Evolutionary conservation across 768 basidiomycete genomes (phyloP).

Genomic region (Dictyophora rubrovolvata): DNA sequence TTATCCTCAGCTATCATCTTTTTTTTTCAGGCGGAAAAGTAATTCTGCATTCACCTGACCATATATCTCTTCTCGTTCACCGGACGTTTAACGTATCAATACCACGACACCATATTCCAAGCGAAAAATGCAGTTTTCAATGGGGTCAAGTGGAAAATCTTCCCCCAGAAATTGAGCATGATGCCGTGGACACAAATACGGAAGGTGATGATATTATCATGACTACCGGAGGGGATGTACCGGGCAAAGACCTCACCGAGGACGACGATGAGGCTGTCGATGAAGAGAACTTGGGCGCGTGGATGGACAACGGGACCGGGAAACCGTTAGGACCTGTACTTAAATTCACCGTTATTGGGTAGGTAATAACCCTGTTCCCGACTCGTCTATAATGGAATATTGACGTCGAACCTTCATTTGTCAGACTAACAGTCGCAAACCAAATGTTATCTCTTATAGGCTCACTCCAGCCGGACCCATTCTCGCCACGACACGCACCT

Average conservation of each 20-base stretch:
- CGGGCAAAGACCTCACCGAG: slow-evolving; percentile 7
- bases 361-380: slow-evolving; percentile 17
- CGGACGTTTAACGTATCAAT: slow-evolving; percentile 94
- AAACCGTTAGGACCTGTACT: slow-evolving; percentile 62
- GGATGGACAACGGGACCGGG: slow-evolving; percentile 68
- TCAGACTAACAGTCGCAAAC: slow-evolving; percentile 78
- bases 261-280: slow-evolving; percentile 16
- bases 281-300: slow-evolving; percentile 42
- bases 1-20: neutral
- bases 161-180: slow-evolving; percentile 28
- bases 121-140: slow-evolving; percentile 74
- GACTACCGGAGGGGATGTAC: slow-evolving; percentile 1
- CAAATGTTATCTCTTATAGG: slow-evolving; percentile 88
- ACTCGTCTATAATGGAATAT: too few relatives aligned
- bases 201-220: slow-evolving; percentile 15
- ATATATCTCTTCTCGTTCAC: slow-evolving; percentile 81
- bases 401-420: too few relatives aligned
- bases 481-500: slow-evolving; percentile 49
- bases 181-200: neutral
- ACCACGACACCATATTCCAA: slow-evolving; percentile 82
- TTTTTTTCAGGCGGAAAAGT: slow-evolving; percentile 61
- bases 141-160: slow-evolving; percentile 76
- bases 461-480: slow-evolving; percentile 68
- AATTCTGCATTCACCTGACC: slow-evolving; percentile 84
- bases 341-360: slow-evolving; percentile 88